phyloP scores from a whole-genome alignment of 2,329 filamentous ascomycete species.

The Colletotrichum graminicola region DNA sequence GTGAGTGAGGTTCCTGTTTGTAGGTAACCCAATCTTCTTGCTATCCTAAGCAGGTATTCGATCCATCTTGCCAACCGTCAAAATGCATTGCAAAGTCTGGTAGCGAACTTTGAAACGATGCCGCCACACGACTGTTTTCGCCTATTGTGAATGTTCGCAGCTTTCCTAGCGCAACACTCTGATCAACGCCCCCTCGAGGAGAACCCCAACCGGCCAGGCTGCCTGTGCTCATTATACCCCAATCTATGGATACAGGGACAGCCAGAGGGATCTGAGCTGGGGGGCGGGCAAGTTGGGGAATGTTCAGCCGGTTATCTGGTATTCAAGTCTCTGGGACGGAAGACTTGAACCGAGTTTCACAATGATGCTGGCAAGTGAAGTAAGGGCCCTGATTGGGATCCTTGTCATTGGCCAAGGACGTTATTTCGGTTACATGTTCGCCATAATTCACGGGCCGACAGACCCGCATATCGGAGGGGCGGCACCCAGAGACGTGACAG shows the following conservation, averaged over 20 bases:
- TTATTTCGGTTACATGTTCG: neutral
- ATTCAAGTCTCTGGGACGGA: neutral
- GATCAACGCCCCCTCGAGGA: neutral
- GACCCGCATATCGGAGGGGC: neutral
- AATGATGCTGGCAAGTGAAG: neutral
- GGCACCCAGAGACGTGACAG: neutral
- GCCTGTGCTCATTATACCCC: too few species aligned
- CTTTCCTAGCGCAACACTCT: neutral
- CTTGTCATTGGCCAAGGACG: neutral
- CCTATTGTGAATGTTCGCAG: neutral
- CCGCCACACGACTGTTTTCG: too few species aligned
- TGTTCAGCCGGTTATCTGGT: neutral
- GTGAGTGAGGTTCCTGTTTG: neutral
- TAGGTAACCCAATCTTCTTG: neutral
- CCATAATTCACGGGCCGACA: neutral
- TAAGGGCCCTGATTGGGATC: neutral
- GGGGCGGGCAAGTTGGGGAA: neutral
- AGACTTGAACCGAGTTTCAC: neutral
- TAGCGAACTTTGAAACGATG: neutral
- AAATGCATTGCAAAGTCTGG: neutral
- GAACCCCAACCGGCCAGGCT: neutral
- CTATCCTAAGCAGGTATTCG: neutral
- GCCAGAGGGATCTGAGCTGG: neutral
- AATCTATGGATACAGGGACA: neutral
- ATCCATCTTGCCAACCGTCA: too few species aligned